Percentiles rank a stretch among this genome's conserved stretches.
phyloP scores from a whole-genome alignment of 805 yeast species.

The Maudiozyma barnettii region DNA sequence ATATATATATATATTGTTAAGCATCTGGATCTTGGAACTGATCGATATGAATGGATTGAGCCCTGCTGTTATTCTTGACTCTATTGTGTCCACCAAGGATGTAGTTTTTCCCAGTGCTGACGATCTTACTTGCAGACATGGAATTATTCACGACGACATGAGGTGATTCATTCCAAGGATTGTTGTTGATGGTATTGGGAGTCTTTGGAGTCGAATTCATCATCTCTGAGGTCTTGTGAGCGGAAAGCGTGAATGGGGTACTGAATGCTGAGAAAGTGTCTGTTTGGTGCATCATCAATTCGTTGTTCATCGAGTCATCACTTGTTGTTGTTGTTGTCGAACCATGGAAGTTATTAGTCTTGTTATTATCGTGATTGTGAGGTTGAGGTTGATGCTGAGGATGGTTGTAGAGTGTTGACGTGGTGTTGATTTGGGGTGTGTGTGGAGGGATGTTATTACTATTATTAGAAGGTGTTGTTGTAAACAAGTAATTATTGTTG shows the following conservation, averaged over 20 bases:
- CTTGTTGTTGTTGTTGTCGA: not conserved
- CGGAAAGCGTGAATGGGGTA: not conserved
- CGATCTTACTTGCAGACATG: slow-evolving; percentile 13
- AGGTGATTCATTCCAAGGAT: slow-evolving; percentile 15
- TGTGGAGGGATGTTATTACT: not conserved
- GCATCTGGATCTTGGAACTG: slow-evolving; percentile 9
- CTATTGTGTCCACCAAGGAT: slow-evolving; percentile 27
- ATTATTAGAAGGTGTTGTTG: not conserved
- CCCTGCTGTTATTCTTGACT: slow-evolving; percentile 25
- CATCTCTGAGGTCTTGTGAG: slow-evolving; percentile 1
- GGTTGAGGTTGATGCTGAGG: not conserved
- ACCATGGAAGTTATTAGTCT: not conserved
- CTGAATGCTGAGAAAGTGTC: slow-evolving; percentile 3
- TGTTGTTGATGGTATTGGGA: slow-evolving; percentile 6
- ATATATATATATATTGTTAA: not conserved
- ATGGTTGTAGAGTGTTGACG: not conserved
- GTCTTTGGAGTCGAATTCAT: slow-evolving; percentile 11
- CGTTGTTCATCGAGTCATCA: not conserved
- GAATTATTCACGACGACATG: not conserved
- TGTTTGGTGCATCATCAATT: not conserved
- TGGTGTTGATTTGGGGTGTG: not conserved
- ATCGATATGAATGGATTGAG: slow-evolving; percentile 29
- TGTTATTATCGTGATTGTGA: no score
- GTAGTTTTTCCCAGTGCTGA: slow-evolving; percentile 28
- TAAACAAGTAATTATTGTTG: not conserved